Base-by-base conservation (phyloP, 768 basidiomycete genomes). In the Lactarius tabidus region DNA sequence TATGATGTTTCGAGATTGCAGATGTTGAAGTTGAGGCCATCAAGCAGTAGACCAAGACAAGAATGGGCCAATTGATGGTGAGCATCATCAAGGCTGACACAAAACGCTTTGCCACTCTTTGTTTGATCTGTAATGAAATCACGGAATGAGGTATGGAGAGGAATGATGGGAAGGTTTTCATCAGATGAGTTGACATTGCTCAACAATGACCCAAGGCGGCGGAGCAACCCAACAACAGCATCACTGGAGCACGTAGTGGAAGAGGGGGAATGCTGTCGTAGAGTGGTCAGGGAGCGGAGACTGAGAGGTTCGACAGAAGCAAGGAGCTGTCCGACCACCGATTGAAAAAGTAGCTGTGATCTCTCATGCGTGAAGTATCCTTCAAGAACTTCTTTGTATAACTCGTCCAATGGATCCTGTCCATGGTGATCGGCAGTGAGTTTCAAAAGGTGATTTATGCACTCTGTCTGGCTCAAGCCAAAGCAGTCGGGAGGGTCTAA, bases 1-100 rank as follows among this genome's bases (percentile, higher is more conserved):
- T 48, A 48, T 31, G 59, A 60, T 2, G 38, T 29, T 20, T 60
- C 59, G 20, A 60, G 59, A 28, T 48, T 20, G 15, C 59, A 60
- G 18, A 60, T 60, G 7, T 60, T 60, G 18, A 60, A 60, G 9
- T 45, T 39, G 29, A 60, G 45, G n/a, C 18, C n/a, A 10, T 33
- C 2, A 10, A 48, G 18, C 29, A 60, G 29, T 8, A 35, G 3
- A 14, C 12, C 2, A 6, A 60, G 26, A 33, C 23, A 60, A 10
- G 59, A 15, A 45, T 28, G 31, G 2, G 59, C 59, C 29, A 60
- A 45, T 31, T 60, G 41, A 48, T 23, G 59, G 41, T 60, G 59
- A 48, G 48, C 29, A 15, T 60, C 28, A 31, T 5, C 4, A 43
- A 51, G 59, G 23, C 23, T 15, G 5, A 60, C 31, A 17, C 2